Evolutionary conservation across 2,329 filamentous ascomycete species (phyloP).

Genomic region (Talaromyces verruculosus): DNA sequence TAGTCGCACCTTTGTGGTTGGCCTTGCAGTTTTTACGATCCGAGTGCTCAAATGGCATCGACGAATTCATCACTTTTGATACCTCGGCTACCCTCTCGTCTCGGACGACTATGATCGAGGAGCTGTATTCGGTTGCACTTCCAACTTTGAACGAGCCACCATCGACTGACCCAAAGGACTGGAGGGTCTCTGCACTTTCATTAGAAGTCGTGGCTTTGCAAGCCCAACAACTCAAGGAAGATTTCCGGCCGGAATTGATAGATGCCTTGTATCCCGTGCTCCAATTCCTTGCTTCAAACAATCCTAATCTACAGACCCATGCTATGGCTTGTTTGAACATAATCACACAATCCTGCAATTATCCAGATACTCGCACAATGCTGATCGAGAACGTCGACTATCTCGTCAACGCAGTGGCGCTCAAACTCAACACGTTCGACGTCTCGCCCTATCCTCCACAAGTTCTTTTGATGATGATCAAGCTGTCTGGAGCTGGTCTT

Average conservation of each 20-base stretch:
- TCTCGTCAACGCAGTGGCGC: slow-evolving; percentile 85
- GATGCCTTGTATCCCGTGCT: slow-evolving; percentile 90
- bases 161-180: slow-evolving; percentile 54
- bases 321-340: slow-evolving; percentile 80
- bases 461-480: slow-evolving; percentile 92
- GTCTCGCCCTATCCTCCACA: slow-evolving; percentile 88
- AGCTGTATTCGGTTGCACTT: slow-evolving; percentile 46
- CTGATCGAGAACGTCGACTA: slow-evolving; percentile 94
- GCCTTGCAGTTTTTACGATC: slow-evolving; percentile 67
- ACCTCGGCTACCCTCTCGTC: slow-evolving; percentile 28
- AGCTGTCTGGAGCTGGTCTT: slow-evolving; percentile 74
- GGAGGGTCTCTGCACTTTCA: slow-evolving; percentile 74
- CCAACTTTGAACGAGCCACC: slow-evolving; percentile 41
- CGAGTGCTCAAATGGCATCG: slow-evolving; percentile 55
- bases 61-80: slow-evolving; percentile 65
- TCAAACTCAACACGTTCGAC: slow-evolving; percentile 88
- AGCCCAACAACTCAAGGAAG: slow-evolving; percentile 63
- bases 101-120: slow-evolving; percentile 43
- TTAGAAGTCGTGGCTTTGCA: slow-evolving; percentile 78
- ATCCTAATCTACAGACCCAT: slow-evolving; percentile 69
- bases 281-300: slow-evolving; percentile 75
- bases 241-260: slow-evolving; percentile 81
- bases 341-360: slow-evolving; percentile 73
- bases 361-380: slow-evolving; percentile 70
- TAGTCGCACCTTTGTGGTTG: slow-evolving; percentile 77